Evolutionary conservation across 495 filamentous ascomycete genomes (phyloP), one percentile per base, ranked within the genome.

Genomic region (Aspergillus panamensis): DNA sequence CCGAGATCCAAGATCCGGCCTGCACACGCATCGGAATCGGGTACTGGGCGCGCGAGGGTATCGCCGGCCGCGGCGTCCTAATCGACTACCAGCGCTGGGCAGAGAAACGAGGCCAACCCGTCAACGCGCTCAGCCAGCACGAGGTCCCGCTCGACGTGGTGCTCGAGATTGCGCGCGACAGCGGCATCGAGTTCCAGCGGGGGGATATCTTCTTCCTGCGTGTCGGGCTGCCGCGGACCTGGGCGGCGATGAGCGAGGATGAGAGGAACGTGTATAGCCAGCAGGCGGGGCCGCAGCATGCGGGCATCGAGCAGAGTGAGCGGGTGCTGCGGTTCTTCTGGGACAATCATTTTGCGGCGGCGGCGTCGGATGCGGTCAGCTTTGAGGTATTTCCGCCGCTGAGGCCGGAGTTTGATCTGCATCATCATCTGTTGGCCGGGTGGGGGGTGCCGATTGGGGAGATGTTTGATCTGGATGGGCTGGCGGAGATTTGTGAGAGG

Each of bases 181-280:
- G 81, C 32, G 82, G 86, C 45, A 79, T 90, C 64, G 70, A 77
- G 44, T 78, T 86, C 53, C 69, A 76, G 44, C 65, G 66, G 25
- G 84, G 83, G 5, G 89, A 92, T 64, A 82, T 92, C 49, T 76
- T 92, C 53, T 83, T 92, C 65, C 68, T 92, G n/a, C 81, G 89
- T n/a, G 83, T 83, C 6, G 88, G 89, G 0, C 82, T 88, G 60
- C 75, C 64, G 13, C 66, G 48, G 48, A 72, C 52, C 64, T 82
- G 68, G 83, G 75, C 65, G 53, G 69, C 45, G 20, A 73, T 66
- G 77, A 66, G 57, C 31, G 75, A 58, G 55, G 76, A 61, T 32
- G 62, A 74, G 71, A 76, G 65, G 53, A 13, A 61, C 56, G 58
- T 51, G 4, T 68, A 77, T 66, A 64, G 79, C 62, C 40, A 70